Evolutionary conservation across 2,329 filamentous ascomycete genomes (phyloP), one percentile per base, ranked within the genome.

Genomic region (Hypoxylon sp.): DNA sequence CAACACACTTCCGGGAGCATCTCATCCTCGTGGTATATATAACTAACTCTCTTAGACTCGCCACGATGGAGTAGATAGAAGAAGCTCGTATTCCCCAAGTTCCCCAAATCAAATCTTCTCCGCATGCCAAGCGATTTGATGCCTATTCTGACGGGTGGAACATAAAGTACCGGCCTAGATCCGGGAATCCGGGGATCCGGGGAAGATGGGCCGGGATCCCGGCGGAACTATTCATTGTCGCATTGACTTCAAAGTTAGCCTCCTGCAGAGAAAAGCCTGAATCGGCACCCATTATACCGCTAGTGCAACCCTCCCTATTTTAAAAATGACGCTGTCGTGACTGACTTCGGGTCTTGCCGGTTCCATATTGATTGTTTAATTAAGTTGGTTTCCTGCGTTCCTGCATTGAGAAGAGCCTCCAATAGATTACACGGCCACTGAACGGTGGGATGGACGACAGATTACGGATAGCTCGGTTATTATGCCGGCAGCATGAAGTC

Each of bases 81-180:
- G 6, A 54, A 39, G 26, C 46, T 35, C 42, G 47, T 26, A 26
- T 61, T 53, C 58, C 55, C 63, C 65, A 63, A 63, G 39, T 66
- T 69, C 67, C 53, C 65, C 70, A 71, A 67, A 58, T 29, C 37
- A 58, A 31, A 31, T 14, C 39, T 58, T 46, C 62, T 72, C 70
- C 65, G 63, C 60, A 64, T 58, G 67, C 68, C 63, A 70, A 72
- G 63, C 26, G 37, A 31, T 59, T 59, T 50, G 26, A 70, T 70
- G 59, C 73, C 73, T 68, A 64, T 72, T 73, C 57, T 55, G 68
- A 72, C 50, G 37, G 26, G 33, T 72, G 73, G 73, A 74, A 63
- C 67, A 39, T 63, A n/a, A 52, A 64, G 31, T 63, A 53, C 72
- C 72, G 72, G 35, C 53, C 55, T 63, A 51, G 13, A 64, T 55